Conservation (phyloP, 306 rosid genomes). For the Gillenia trifoliata region DNA sequence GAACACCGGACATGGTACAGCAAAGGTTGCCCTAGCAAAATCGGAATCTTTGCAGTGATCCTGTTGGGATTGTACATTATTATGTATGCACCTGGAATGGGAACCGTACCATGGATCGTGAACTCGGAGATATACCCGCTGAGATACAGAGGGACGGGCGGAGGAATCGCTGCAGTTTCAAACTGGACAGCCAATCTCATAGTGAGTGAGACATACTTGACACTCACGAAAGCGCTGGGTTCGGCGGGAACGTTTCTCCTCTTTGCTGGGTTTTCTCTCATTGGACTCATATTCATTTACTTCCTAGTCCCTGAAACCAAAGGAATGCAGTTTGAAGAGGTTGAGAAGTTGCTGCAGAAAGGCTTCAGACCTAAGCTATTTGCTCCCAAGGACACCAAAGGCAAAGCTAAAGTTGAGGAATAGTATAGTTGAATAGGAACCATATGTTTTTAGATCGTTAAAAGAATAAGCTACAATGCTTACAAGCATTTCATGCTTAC, state of each 20-base stretch:
- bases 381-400: conserved; percentile 2
- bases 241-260: conserved; percentile 63
- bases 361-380: conserved; percentile 26
- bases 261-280: conserved; percentile 52
- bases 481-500: no score
- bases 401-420: conserved; percentile 4
- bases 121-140: conserved; percentile 74
- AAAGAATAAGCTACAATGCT: no score
- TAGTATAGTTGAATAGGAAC: neutral
- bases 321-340: conserved; percentile 58
- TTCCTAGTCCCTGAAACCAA: conserved; percentile 58
- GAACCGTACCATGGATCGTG: conserved; percentile 77
- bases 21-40: conserved; percentile 64
- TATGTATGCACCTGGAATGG: conserved; percentile 70
- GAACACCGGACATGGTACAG: conserved; percentile 51
- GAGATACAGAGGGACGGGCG: conserved; percentile 68
- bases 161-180: conserved; percentile 75
- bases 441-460: neutral
- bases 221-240: conserved; percentile 46
- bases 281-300: conserved; percentile 49
- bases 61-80: conserved; percentile 61
- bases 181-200: conserved; percentile 73
- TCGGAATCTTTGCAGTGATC: conserved; percentile 61
- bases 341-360: conserved; percentile 51
- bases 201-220: conserved; percentile 61